Percentiles rank a stretch among this genome's conserved stretches.
Conservation (phyloP, 1,139 yeast genomes). For the Scheffersomyces parashehatae region DNA sequence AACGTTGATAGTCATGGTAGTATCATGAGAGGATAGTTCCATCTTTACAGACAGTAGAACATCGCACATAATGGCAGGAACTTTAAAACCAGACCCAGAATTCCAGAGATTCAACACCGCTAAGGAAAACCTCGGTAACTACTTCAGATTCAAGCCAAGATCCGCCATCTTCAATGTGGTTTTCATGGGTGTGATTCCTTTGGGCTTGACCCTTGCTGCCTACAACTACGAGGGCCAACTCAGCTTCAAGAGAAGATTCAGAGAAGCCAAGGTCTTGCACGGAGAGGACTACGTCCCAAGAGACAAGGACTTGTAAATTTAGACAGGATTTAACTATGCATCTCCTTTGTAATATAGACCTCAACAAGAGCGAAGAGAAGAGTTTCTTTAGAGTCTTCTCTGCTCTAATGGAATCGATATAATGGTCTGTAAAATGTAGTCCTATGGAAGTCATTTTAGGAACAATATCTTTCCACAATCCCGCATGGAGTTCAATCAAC, state of each 20-base stretch:
- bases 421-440: no score
- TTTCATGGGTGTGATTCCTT: constrained; percentile 42
- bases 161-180: constrained; percentile 38
- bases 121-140: constrained; percentile 43
- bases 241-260: constrained; percentile 34
- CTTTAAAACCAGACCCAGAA: constrained; percentile 47
- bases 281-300: constrained; percentile 47
- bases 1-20: no score
- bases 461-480: no score
- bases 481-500: no score
- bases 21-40: no score
- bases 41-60: no score
- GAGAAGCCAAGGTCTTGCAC: constrained; percentile 36
- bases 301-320: constrained; percentile 42
- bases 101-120: constrained; percentile 46
- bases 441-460: no score
- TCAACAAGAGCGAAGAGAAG: no score
- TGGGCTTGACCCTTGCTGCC: constrained; percentile 36
- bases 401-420: no score
- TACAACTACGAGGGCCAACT: constrained; percentile 41
- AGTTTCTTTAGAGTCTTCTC: no score
- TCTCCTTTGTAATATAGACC: not conserved
- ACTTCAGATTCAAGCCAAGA: constrained; percentile 46
- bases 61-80: constrained; percentile 37
- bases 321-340: not conserved